phyloP scores from a whole-genome alignment of 208 protist species.

The Angomonas desouzai region DNA sequence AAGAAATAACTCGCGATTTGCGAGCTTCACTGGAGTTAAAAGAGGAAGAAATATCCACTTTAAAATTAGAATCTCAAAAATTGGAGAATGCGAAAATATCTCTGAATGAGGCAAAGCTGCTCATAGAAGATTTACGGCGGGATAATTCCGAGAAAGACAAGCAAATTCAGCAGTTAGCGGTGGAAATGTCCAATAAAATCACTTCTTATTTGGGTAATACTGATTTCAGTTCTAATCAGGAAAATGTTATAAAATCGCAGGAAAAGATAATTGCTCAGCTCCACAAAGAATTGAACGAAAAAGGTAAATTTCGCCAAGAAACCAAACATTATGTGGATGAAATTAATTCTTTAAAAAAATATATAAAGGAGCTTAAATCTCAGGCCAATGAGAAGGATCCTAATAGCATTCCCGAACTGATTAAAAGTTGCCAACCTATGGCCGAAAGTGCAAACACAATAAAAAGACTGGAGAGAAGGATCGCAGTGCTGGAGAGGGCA shows the following conservation, averaged over 20 bases:
- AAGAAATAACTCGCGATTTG: conserved; percentile 23
- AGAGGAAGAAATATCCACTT: conserved; percentile 16
- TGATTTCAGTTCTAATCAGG: conserved; percentile 30
- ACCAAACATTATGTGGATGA: conserved; percentile 14
- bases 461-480: conserved; percentile 39
- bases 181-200: conserved; percentile 13
- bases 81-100: conserved; percentile 18
- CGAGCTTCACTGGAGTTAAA: conserved; percentile 28
- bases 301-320: conserved; percentile 13
- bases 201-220: conserved; percentile 19
- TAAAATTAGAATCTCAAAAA: conserved; percentile 14
- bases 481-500: conserved; percentile 50
- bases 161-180: conserved; percentile 27
- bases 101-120: conserved; percentile 26
- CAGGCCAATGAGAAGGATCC: conserved; percentile 27
- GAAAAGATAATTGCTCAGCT: conserved; percentile 37
- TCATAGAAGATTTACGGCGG: conserved; percentile 20
- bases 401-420: conserved; percentile 57
- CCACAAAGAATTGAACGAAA: conserved; percentile 6
- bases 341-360: conserved; percentile 25
- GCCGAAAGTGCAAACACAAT: conserved; percentile 37
- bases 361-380: conserved; percentile 45
- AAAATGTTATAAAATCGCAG: conserved; percentile 36
- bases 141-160: conserved; percentile 27
- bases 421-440: conserved; percentile 46